phyloP scores from a whole-genome alignment of 2,329 filamentous ascomycete species.

The Colletotrichum karsti region DNA sequence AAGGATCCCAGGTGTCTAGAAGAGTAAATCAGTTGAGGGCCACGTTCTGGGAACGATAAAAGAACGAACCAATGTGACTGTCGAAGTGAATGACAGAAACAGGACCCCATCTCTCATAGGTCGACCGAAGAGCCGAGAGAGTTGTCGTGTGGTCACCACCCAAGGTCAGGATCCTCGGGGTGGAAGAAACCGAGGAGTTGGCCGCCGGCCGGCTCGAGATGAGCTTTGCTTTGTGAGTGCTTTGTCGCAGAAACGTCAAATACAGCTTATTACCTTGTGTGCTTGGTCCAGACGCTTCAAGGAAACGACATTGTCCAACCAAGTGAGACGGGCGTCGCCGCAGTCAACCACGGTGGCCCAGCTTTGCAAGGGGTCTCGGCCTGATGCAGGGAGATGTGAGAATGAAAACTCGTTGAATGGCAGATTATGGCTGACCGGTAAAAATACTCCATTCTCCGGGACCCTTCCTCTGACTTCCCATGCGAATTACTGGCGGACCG shows the following conservation, averaged over 20 bases:
- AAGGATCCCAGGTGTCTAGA: constrained; percentile 76
- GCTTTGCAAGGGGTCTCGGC: constrained; percentile 25
- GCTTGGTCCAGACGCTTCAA: constrained; percentile 79
- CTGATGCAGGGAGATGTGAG: constrained; percentile 21
- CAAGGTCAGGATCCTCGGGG: constrained; percentile 65
- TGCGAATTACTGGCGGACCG: constrained; percentile 37
- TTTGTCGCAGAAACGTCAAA: neutral
- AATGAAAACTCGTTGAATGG: too few species aligned
- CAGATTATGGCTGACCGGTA: constrained; percentile 27
- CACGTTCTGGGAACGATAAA: constrained; percentile 29
- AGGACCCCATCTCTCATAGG: constrained; percentile 63
- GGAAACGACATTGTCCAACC: constrained; percentile 79
- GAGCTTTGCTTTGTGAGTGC: constrained; percentile 32
- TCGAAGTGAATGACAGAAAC: constrained; percentile 74
- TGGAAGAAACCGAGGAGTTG: constrained; percentile 51
- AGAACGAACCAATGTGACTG: constrained; percentile 63
- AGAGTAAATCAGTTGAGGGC: neutral
- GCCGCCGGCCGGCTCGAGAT: constrained; percentile 44
- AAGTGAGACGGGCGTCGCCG: constrained; percentile 80
- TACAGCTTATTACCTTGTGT: constrained; percentile 49
- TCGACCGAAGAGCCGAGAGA: constrained; percentile 67
- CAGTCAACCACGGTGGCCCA: constrained; percentile 70
- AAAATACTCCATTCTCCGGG: constrained; percentile 35
- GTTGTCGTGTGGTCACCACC: constrained; percentile 74
- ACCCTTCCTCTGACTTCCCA: constrained; percentile 34